Evolutionary conservation across 345 rosid genomes (phyloP).

Genomic region (Salix exigua): DNA sequence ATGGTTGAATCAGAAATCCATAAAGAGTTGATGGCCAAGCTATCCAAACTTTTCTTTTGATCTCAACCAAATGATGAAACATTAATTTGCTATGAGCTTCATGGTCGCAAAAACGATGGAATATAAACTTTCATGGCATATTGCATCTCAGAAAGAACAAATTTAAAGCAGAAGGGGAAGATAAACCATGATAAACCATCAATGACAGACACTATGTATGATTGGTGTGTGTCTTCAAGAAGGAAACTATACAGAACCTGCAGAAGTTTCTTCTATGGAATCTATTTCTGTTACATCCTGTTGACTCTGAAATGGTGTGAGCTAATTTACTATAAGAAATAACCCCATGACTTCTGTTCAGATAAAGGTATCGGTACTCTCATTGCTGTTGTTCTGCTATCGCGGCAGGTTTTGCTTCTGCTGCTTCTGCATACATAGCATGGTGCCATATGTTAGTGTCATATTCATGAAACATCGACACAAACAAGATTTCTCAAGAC

Average conservation of each 20-base stretch:
- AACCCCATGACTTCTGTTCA: background rate
- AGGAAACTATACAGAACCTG: background rate
- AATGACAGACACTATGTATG: background rate
- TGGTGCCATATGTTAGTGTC: background rate
- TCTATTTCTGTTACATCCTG: background rate
- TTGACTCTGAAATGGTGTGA: background rate
- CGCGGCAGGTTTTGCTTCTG: background rate
- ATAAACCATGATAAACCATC: background rate
- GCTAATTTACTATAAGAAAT: background rate
- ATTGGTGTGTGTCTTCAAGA: background rate
- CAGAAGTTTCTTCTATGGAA: background rate
- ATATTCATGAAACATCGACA: background rate
- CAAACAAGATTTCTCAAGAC: background rate
- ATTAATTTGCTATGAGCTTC: background rate
- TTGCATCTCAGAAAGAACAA: background rate
- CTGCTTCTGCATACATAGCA: background rate
- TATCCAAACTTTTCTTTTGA: background rate
- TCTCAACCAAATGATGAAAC: background rate
- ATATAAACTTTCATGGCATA: background rate
- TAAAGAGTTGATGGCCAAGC: background rate
- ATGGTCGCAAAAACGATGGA: background rate
- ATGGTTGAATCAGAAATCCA: background rate
- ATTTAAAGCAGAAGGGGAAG: background rate
- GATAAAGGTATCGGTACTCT: background rate
- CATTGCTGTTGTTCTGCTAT: background rate